Evolutionary conservation across 192 early-diverging fungal genomes (phyloP).

Genomic region (Endogone sp.): DNA sequence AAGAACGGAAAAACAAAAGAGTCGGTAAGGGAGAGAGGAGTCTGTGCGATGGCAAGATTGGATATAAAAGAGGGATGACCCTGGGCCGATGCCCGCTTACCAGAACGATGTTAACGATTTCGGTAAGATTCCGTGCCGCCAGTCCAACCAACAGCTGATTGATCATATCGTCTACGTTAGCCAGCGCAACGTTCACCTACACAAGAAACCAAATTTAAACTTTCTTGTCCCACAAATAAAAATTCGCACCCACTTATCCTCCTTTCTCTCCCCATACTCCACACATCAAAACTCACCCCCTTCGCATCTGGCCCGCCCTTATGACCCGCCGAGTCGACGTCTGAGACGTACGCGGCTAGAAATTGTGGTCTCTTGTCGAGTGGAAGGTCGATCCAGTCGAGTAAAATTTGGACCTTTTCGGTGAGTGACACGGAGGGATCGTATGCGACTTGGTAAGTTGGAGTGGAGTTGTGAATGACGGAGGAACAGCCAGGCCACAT

Average conservation of each 20-base stretch:
- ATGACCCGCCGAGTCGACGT: constrained; percentile 81
- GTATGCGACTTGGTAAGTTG: constrained; percentile 66
- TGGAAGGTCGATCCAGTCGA: constrained; percentile 81
- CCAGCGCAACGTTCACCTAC: constrained; percentile 54
- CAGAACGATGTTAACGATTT: constrained; percentile 59
- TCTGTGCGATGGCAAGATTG: not conserved
- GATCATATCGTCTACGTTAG: constrained; percentile 54
- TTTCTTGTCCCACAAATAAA: not conserved
- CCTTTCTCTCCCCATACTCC: constrained; percentile 38
- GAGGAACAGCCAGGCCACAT: constrained; percentile 90
- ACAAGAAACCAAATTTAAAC: not conserved
- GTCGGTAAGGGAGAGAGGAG: not conserved
- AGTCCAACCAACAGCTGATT: constrained; percentile 57
- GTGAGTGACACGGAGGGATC: constrained; percentile 33
- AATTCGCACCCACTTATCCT: not conserved
- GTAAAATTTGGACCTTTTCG: constrained; percentile 53
- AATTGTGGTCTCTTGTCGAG: constrained; percentile 64
- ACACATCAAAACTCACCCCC: constrained; percentile 47
- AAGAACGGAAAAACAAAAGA: constrained; percentile 3
- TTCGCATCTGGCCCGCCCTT: constrained; percentile 59
- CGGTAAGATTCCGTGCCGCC: constrained; percentile 47
- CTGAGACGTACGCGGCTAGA: constrained; percentile 73
- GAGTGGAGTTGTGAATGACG: constrained; percentile 39
- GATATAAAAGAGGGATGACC: not conserved
- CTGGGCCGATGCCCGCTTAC: too few species aligned